Evolutionary conservation across 2,329 filamentous ascomycete species (phyloP).

Genomic region (Pyrenochaeta sp.): DNA sequence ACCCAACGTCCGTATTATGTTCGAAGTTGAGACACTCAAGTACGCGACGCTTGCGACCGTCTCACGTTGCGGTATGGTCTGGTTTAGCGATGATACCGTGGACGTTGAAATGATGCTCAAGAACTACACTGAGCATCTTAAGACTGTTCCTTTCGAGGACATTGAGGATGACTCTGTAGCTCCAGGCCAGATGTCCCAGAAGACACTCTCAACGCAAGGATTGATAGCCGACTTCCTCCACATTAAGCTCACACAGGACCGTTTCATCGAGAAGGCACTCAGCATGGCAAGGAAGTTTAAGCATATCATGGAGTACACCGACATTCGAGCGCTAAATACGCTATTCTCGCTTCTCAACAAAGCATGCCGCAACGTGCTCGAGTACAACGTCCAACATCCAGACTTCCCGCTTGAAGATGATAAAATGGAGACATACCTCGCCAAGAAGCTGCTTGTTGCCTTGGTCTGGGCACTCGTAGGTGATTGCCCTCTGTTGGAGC

Average conservation of each 20-base stretch:
- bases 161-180: slow-evolving; percentile 89
- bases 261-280: slow-evolving; percentile 81
- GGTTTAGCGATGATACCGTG: slow-evolving; percentile 99
- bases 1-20: slow-evolving; percentile 97
- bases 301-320: slow-evolving; percentile 99
- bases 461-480: slow-evolving; percentile 96
- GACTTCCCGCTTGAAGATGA: slow-evolving; percentile 93
- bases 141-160: slow-evolving; percentile 88
- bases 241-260: slow-evolving; percentile 76
- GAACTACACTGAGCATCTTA: slow-evolving; percentile 87
- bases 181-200: slow-evolving; percentile 59
- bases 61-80: slow-evolving; percentile 99
- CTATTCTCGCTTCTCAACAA: slow-evolving; percentile 97
- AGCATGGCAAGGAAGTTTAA: slow-evolving; percentile 78
- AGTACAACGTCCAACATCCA: slow-evolving; percentile 93
- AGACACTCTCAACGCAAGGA: slow-evolving; percentile 79
- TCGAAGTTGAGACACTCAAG: slow-evolving; percentile 97
- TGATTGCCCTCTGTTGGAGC: slow-evolving; percentile 87
- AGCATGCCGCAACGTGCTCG: slow-evolving; percentile 86
- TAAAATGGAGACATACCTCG: slow-evolving; percentile 86
- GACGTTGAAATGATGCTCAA: slow-evolving; percentile 90
- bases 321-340: slow-evolving; percentile 87
- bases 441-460: slow-evolving; percentile 92
- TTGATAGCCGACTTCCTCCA: slow-evolving; percentile 82
- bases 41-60: slow-evolving; percentile 99